These are phyloP conservation scores for Erythrobasidium yunnanense DNA, from an alignment of 768 basidiomycete genomes.

Conservation along the genomic window DNA sequence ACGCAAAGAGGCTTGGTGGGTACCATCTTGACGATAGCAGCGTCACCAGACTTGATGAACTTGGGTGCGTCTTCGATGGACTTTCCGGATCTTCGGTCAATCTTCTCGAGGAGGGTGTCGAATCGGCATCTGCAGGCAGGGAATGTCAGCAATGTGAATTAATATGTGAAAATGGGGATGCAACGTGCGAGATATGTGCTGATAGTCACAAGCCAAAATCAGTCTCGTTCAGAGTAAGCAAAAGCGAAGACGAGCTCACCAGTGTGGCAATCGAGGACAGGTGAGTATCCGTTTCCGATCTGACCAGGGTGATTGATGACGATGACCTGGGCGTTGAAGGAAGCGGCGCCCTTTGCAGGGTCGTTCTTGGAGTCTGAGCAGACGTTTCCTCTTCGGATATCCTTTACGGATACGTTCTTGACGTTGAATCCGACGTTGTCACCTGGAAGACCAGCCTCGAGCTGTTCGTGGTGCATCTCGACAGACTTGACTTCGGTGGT, in stretches of 20 bases:
- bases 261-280: constrained; percentile 99
- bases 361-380: constrained; percentile 99
- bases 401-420: constrained; percentile 99
- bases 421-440: constrained; percentile 97
- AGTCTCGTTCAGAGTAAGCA: neutral
- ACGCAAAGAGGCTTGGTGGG: constrained; percentile 40
- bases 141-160: no score
- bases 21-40: constrained; percentile 76
- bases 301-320: constrained; percentile 99
- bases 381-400: constrained; percentile 99
- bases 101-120: constrained; percentile 95
- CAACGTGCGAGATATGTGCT: no score
- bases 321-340: constrained; percentile 99
- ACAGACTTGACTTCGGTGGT: constrained; percentile 99
- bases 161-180: no score
- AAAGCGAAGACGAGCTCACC: constrained; percentile 38
- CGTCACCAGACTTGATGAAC: constrained; percentile 99
- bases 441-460: constrained; percentile 84
- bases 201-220: no score
- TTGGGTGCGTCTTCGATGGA: constrained; percentile 76
- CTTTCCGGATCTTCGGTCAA: constrained; percentile 97
- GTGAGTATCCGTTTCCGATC: constrained; percentile 97
- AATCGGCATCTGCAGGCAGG: constrained; percentile 65
- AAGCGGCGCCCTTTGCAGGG: constrained; percentile 97
- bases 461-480: constrained; percentile 95